Evolutionary conservation across 2,329 filamentous ascomycete genomes (phyloP), one percentile per base, ranked within the genome.

Genomic region (Cercospora nicotianae): DNA sequence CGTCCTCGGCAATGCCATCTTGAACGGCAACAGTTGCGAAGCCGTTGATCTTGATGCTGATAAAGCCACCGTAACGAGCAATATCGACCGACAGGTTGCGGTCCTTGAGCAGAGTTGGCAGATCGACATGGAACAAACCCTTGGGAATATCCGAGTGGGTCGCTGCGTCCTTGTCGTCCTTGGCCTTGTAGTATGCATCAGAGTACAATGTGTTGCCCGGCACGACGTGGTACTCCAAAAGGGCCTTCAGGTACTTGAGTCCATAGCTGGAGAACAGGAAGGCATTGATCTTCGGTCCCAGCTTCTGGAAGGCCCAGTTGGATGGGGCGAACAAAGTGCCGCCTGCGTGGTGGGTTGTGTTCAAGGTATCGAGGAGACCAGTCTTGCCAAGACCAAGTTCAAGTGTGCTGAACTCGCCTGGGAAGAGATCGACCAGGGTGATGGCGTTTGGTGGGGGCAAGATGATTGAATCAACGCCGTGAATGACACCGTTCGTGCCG

Each of bases 221-320:
- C 1, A 90, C 90, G 60, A 94, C 85, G 75, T 94, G 91, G 77
- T 96, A 96, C 81, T 92, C 84, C 16, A 96, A 83, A 57, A 97
- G 82, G 0, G 92, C 92, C 72, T 87, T 88, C 18, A 97, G 86
- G 77, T 92, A 96, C 78, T 89, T 89, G 70, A 86, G 83, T 1
- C 94, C 94, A 63, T 84, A 86, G 30, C 87, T 83, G 67, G 90
- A 91, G 85, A 97, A 97, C 3, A 97, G 84, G 84, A 96, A 97
- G 23, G 89, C 91, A 76, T 94, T 96, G 74, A 90, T 87, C 65
- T 79, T 83, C 0, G 87, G 85, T 0, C 93, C 92, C 0, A 97
- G 88, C 72, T 87, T 87, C 74, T 85, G 77, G 82, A 94, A 97
- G n/a, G 93, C 94, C 4, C 80, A 81, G 84, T 97, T 97, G 57